These are phyloP conservation scores for Onygenales sp. DNA, from an alignment of 2,329 filamentous ascomycete genomes.

Conservation along the genomic window DNA sequence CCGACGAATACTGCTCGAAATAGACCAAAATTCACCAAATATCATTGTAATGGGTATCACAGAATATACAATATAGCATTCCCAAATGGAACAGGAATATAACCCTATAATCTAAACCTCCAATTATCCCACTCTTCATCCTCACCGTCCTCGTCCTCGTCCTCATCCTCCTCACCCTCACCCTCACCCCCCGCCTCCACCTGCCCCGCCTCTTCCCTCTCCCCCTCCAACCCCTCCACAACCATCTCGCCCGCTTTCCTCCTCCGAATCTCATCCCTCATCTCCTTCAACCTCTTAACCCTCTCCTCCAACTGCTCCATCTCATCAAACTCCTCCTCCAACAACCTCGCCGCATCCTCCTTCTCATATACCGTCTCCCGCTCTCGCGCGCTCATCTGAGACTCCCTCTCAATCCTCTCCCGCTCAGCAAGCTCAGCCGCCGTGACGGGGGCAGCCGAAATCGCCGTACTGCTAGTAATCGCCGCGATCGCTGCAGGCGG, in stretches of 20 bases:
- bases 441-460: constrained; percentile 59
- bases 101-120: constrained; percentile 22
- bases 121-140: constrained; percentile 41
- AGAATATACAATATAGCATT: not conserved
- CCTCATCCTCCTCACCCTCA: constrained; percentile 26
- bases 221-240: constrained; percentile 19
- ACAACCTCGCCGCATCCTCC: constrained; percentile 63
- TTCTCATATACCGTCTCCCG: constrained; percentile 56
- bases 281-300: constrained; percentile 59
- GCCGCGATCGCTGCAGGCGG: constrained; percentile 21
- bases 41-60: constrained; percentile 3
- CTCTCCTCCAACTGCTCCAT: constrained; percentile 71
- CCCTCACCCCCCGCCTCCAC: constrained; percentile 29
- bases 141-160: constrained; percentile 46
- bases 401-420: constrained; percentile 37
- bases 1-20: not conserved
- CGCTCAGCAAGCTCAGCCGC: constrained; percentile 53
- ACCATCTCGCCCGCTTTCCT: constrained; percentile 25
- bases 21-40: not conserved
- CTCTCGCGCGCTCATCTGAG: constrained; percentile 36
- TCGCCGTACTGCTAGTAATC: constrained; percentile 43
- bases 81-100: not conserved
- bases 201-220: constrained; percentile 16
- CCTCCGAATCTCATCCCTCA: constrained; percentile 56
- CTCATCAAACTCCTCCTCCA: constrained; percentile 72